Conservation (phyloP, 2,329 filamentous ascomycete species). For the Cordyceps tenuipes region DNA sequence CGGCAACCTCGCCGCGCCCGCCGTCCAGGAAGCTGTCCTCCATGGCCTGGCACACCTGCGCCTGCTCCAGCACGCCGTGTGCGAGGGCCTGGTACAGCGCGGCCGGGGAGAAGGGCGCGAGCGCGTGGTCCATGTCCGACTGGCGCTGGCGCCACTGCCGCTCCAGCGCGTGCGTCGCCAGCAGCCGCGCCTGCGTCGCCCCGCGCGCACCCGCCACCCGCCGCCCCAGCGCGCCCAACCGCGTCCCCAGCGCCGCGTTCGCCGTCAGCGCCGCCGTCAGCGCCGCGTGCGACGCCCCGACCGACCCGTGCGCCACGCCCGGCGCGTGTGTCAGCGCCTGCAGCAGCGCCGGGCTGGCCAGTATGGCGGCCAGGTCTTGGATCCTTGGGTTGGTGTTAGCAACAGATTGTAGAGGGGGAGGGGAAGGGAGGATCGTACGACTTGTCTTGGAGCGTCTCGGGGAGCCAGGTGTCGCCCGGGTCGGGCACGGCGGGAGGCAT, state of each 20-base stretch:
- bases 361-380: slow-evolving; percentile 64
- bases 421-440: slow-evolving; percentile 46
- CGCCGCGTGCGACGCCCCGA: too few species aligned
- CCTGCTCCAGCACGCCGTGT: slow-evolving; percentile 74
- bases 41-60: slow-evolving; percentile 67
- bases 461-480: slow-evolving; percentile 69
- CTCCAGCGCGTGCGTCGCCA: slow-evolving; percentile 78
- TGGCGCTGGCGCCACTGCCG: slow-evolving; percentile 89
- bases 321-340: slow-evolving; percentile 62
- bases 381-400: slow-evolving; percentile 42
- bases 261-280: too few species aligned
- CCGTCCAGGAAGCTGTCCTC: slow-evolving; percentile 87
- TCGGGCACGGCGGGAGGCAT: slow-evolving; percentile 39
- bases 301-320: slow-evolving; percentile 61
- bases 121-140: slow-evolving; percentile 74
- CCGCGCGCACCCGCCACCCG: slow-evolving; percentile 54
- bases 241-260: too few species aligned
- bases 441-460: slow-evolving; percentile 68
- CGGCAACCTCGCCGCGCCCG: slow-evolving; percentile 47
- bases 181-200: slow-evolving; percentile 68
- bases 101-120: slow-evolving; percentile 78
- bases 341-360: slow-evolving; percentile 58
- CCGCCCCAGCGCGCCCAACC: slow-evolving; percentile 48
- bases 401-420: too few species aligned
- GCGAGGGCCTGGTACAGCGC: slow-evolving; percentile 76